Evolutionary conservation across 768 basidiomycete genomes (phyloP), one percentile per base, ranked within the genome.

Genomic region (Lepiota brunneoincarnata): DNA sequence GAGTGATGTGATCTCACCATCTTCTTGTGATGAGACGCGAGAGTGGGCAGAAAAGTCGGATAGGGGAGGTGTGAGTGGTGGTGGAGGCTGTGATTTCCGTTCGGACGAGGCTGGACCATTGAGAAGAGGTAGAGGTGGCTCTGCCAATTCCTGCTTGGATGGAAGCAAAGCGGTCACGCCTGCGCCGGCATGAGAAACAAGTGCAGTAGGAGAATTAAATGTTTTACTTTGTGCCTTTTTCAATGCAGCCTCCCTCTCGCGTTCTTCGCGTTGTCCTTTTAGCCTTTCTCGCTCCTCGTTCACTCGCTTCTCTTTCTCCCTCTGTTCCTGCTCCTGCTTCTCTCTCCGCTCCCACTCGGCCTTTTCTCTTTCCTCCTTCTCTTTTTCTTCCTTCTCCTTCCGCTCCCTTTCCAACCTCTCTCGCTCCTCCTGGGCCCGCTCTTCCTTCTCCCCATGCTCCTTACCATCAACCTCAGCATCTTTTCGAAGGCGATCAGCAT

Each of bases 1-100:
- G 24, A 44, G 15, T 4, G 42, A 34, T 20, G 31, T 17, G 17
- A 82, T 81, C 63, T 82, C 81, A 3, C 80, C 80, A 38, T 82
- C 81, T 62, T 82, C 81, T 23, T 76, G 77, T 4, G 77, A 73
- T 0, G 66, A 61, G 7, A 67, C 65, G n/a, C 66, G 65, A 6
- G 69, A 55, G 31, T 40, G 31, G 11, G 31, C 31, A 31, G 31
- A 31, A 57, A 20, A 37, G 58, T 42, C 44, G 18, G 24, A 46
- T 35, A 46, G 51, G 31, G 51, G 38, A 18, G 49, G 17, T 51
- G 47, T 14, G 24, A 44, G 37, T 49, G 45, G 50, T 24, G 21
- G 11, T 35, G 31, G 17, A 58, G 35, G 31, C 31, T 31, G 31
- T 31, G 31, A 31, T 31, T 10, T 31, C 6, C 31, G 31, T 9